Conservation (phyloP, 768 basidiomycete species). For the Serendipita sp. region DNA sequence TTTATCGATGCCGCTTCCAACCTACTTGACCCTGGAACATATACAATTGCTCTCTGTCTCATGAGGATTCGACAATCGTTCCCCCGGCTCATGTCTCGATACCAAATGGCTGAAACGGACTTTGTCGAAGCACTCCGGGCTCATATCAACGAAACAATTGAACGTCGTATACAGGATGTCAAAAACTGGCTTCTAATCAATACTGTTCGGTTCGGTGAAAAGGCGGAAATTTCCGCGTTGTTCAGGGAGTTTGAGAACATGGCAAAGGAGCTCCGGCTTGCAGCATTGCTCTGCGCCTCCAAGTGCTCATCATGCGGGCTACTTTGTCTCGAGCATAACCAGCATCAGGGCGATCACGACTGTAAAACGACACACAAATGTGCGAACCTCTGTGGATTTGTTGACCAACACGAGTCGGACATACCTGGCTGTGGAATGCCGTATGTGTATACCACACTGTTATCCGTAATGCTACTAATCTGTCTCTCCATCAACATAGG, state of each 20-base stretch:
- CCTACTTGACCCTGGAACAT: not conserved
- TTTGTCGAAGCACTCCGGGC: slow-evolving; percentile 26
- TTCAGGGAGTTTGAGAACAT: slow-evolving; percentile 27
- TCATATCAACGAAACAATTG: slow-evolving; percentile 25
- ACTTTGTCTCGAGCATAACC: slow-evolving; percentile 28
- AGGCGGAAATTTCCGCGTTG: slow-evolving; percentile 30
- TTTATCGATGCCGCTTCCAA: not conserved
- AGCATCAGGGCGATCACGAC: slow-evolving; percentile 33
- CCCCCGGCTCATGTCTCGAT: slow-evolving; percentile 15
- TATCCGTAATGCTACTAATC: not conserved
- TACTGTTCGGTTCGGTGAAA: slow-evolving; percentile 27
- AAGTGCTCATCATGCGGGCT: slow-evolving; percentile 34
- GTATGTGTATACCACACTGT: slow-evolving; percentile 20
- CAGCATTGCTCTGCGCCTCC: slow-evolving; percentile 32
- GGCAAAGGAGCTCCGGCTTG: slow-evolving; percentile 29
- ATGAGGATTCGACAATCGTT: not conserved
- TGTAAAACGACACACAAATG: slow-evolving; percentile 38
- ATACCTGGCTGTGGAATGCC: slow-evolving; percentile 25
- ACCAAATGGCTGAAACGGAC: slow-evolving; percentile 22
- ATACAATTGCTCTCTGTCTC: not conserved
- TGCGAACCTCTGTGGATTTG: slow-evolving; percentile 26
- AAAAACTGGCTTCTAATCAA: slow-evolving; percentile 36
- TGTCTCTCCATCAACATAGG: slow-evolving; percentile 17
- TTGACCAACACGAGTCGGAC: slow-evolving; percentile 18
- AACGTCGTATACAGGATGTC: slow-evolving; percentile 31